A percentile compares a stretch with the other conserved stretches of the same genome.
phyloP scores from a whole-genome alignment of 179 eudicot species.

The Silene coronaria region DNA sequence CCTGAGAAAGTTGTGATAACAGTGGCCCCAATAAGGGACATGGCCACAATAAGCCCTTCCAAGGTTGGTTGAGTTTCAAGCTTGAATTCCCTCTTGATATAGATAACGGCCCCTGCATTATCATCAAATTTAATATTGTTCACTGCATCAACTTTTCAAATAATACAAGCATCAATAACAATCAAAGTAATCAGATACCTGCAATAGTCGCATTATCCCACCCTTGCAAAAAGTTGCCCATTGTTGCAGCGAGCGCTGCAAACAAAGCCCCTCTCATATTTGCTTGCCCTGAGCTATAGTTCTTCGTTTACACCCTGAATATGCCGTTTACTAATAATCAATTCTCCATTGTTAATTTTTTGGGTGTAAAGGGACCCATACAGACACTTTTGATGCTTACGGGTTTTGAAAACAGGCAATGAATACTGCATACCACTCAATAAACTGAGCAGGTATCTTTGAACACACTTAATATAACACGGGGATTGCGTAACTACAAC shows the following conservation, averaged over 20 bases:
- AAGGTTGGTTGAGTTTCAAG: conserved; percentile 27
- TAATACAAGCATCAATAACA: background rate
- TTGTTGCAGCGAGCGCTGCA: conserved; percentile 45
- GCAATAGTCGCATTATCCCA: conserved; percentile 55
- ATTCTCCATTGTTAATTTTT: too few species aligned
- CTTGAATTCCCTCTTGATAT: conserved; percentile 42
- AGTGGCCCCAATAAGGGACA: conserved; percentile 68
- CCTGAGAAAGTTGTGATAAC: conserved; percentile 55
- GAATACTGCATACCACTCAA: too few species aligned
- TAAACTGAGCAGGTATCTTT: too few species aligned
- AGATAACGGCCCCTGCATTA: conserved; percentile 44
- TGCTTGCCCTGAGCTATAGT: background rate
- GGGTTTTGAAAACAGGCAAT: too few species aligned
- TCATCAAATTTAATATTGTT: too few species aligned
- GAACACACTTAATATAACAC: too few species aligned
- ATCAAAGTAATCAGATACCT: conserved; percentile 20
- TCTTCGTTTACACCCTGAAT: too few species aligned
- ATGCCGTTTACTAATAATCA: too few species aligned
- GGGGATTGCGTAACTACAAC: too few species aligned
- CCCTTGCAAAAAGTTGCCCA: conserved; percentile 50
- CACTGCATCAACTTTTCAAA: background rate
- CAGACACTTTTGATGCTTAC: too few species aligned
- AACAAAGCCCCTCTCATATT: conserved; percentile 43
- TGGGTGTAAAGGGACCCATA: too few species aligned
- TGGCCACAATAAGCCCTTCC: conserved; percentile 63